Percentiles rank a stretch among this genome's conserved stretches.
These are phyloP conservation scores for Erysimum pusillum DNA, from an alignment of 441 rosid genomes.

Conservation along the genomic window DNA sequence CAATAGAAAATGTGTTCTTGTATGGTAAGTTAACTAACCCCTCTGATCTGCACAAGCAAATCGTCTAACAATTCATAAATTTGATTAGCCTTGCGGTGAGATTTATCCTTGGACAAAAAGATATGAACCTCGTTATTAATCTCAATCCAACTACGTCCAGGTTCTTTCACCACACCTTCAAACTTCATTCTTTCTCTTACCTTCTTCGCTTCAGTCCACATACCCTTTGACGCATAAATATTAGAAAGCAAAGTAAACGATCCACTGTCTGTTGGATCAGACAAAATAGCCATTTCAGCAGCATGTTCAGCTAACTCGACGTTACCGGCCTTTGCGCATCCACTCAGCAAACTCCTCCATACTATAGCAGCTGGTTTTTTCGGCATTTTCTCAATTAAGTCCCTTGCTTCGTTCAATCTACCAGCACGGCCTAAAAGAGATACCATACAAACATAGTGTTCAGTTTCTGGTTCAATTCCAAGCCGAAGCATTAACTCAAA, in stretches of 20 bases:
- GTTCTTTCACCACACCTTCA: conserved; percentile 70
- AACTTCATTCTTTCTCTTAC: conserved; percentile 73
- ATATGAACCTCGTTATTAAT: conserved; percentile 50
- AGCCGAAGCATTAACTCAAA: conserved; percentile 62
- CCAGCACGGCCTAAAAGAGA: conserved; percentile 74
- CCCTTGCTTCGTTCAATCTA: conserved; percentile 66
- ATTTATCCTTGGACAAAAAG: conserved; percentile 65
- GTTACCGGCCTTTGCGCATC: conserved; percentile 57
- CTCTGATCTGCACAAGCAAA: conserved; percentile 60
- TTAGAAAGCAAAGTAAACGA: conserved; percentile 68
- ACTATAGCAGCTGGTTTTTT: conserved; percentile 56
- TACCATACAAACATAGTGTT: conserved; percentile 75
- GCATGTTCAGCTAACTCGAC: conserved; percentile 68
- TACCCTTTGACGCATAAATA: conserved; percentile 68
- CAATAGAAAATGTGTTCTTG: not conserved
- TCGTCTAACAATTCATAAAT: conserved; percentile 53
- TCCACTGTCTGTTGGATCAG: conserved; percentile 71
- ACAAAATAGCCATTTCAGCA: conserved; percentile 71
- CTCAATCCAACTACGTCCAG: conserved; percentile 76
- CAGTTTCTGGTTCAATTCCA: conserved; percentile 67
- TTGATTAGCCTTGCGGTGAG: conserved; percentile 50
- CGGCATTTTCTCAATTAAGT: conserved; percentile 67
- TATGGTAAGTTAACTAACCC: conserved; percentile 32
- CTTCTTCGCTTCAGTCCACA: conserved; percentile 75
- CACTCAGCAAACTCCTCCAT: conserved; percentile 80